Evolutionary conservation across 441 rosid genomes (phyloP).

Genomic region (Erodium chrysanthum): DNA sequence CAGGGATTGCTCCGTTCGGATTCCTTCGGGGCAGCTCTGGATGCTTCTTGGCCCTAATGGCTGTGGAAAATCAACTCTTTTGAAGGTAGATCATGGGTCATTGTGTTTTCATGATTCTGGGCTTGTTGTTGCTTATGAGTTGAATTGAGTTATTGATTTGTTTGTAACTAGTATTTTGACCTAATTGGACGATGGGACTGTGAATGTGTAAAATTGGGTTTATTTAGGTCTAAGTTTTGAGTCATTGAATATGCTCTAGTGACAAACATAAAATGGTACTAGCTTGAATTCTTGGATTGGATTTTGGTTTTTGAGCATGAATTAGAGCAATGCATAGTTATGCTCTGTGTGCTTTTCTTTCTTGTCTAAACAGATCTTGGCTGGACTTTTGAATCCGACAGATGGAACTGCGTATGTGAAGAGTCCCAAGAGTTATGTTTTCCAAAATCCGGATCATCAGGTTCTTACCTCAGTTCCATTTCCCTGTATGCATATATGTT

Average conservation of each 20-base stretch:
- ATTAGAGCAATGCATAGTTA: neutral
- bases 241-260: neutral
- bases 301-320: neutral
- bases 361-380: constrained; percentile 53
- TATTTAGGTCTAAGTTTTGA: neutral
- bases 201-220: no score
- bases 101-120: neutral
- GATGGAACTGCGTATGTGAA: constrained; percentile 45
- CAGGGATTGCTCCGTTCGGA: constrained; percentile 54
- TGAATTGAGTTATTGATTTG: neutral
- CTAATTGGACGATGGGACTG: neutral
- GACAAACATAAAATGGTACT: no score
- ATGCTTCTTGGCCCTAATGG: constrained; percentile 98
- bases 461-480: constrained; percentile 25
- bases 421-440: constrained; percentile 71
- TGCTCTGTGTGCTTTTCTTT: neutral
- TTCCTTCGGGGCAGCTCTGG: constrained; percentile 82
- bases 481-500: neutral
- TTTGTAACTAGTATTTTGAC: neutral
- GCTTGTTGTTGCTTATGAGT: neutral
- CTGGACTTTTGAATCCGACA: constrained; percentile 72
- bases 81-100: constrained; percentile 40
- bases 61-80: constrained; percentile 90
- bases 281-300: neutral
- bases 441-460: constrained; percentile 96